Evolutionary conservation across 345 rosid species (phyloP).

Genomic region (Syzygium jambos): DNA sequence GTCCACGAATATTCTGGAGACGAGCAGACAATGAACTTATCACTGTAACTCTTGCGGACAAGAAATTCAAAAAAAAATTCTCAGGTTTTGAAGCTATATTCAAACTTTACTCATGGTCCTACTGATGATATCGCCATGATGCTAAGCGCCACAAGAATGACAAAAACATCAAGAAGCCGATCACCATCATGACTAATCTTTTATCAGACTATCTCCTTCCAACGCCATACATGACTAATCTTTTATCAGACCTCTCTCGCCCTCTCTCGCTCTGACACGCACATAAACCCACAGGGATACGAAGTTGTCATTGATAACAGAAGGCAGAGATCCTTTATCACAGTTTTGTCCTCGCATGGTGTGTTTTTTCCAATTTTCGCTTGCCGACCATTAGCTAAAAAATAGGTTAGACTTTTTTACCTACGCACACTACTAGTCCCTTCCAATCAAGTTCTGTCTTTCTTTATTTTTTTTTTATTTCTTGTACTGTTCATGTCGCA

Average conservation of each 20-base stretch:
- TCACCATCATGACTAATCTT: neutral
- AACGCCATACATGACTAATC: neutral
- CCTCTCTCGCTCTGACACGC: constrained; percentile 1
- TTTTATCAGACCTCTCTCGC: neutral
- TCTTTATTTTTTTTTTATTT: neutral
- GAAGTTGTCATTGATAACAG: constrained; percentile 41
- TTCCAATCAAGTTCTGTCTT: neutral
- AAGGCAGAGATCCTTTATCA: constrained; percentile 31
- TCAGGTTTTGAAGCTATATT: neutral
- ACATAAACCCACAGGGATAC: constrained; percentile 18
- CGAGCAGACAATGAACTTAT: neutral
- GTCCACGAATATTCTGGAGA: neutral
- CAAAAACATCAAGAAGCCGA: neutral
- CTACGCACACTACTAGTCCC: neutral
- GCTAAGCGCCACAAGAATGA: neutral
- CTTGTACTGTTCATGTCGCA: neutral
- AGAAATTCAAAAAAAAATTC: neutral
- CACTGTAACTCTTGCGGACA: neutral
- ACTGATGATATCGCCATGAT: neutral
- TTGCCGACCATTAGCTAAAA: neutral
- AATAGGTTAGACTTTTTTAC: neutral
- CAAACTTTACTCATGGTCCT: neutral
- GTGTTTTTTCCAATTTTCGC: neutral
- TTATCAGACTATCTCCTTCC: neutral
- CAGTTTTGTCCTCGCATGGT: neutral